Conservation (phyloP, 2,329 filamentous ascomycete species). For the Blastomyces emzantsi region DNA sequence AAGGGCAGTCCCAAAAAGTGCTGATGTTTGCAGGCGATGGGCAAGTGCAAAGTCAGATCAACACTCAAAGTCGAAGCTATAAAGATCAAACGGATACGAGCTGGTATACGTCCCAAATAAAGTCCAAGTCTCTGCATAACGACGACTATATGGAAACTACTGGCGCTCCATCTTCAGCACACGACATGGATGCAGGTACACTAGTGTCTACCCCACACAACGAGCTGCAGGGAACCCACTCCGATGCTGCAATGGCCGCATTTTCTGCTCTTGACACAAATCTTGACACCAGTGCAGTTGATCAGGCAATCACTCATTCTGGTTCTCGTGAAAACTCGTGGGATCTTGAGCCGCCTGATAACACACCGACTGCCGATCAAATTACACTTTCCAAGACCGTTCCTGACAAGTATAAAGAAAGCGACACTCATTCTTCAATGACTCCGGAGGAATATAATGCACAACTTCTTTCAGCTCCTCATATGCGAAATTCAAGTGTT, state of each 20-base stretch:
- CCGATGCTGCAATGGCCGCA: not conserved
- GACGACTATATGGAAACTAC: not conserved
- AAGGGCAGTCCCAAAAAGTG: slow-evolving; percentile 72
- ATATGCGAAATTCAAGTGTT: slow-evolving; percentile 77
- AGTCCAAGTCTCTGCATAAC: slow-evolving; percentile 21
- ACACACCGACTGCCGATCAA: too few relatives aligned
- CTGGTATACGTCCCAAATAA: slow-evolving; percentile 71
- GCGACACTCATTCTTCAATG: slow-evolving; percentile 32
- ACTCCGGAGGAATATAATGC: slow-evolving; percentile 93
- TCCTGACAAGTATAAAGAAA: not conserved
- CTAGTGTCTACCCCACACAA: not conserved
- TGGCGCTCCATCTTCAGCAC: not conserved
- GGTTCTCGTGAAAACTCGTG: too few relatives aligned
- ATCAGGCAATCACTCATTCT: not conserved
- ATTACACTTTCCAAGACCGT: not conserved
- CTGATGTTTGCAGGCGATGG: slow-evolving; percentile 53
- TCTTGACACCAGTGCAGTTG: not conserved
- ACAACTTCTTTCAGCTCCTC: slow-evolving; percentile 70
- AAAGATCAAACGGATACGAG: slow-evolving; percentile 70
- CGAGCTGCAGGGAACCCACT: not conserved
- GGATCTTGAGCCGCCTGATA: not conserved
- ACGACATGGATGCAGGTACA: not conserved
- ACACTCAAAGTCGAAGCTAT: slow-evolving; percentile 56
- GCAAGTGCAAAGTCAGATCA: slow-evolving; percentile 57
- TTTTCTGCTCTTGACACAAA: not conserved